These are phyloP conservation scores for Bruguiera parviflora DNA, from an alignment of 345 rosid genomes.

Conservation along the genomic window DNA sequence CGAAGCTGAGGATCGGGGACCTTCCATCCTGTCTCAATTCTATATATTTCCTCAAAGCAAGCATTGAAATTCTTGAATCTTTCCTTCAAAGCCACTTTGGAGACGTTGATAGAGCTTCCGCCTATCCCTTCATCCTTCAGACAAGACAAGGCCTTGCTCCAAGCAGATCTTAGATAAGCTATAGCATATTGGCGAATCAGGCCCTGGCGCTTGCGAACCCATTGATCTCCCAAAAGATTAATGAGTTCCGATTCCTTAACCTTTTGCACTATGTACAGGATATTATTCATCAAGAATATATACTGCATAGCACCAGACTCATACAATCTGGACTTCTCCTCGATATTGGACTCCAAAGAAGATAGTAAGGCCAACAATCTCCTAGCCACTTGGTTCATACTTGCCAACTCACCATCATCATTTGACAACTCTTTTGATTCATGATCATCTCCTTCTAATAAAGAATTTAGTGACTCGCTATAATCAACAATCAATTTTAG, in stretches of 20 bases:
- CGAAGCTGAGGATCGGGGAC: constrained; percentile 95
- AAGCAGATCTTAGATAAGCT: constrained; percentile 83
- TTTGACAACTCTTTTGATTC: constrained; percentile 32
- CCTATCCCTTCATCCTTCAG: constrained; percentile 79
- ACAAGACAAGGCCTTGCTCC: constrained; percentile 74
- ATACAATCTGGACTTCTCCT: constrained; percentile 79
- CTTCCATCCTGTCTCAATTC: constrained; percentile 90
- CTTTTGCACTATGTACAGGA: constrained; percentile 79
- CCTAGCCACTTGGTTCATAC: constrained; percentile 48
- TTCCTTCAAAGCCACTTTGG: constrained; percentile 79
- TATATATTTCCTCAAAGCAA: constrained; percentile 82
- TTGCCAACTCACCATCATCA: constrained; percentile 38
- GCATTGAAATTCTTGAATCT: constrained; percentile 82
- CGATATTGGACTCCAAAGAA: constrained; percentile 66
- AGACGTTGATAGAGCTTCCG: constrained; percentile 63
- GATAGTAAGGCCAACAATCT: constrained; percentile 60
- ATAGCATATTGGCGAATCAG: constrained; percentile 81
- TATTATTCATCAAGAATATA: constrained; percentile 89
- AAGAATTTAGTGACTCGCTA: constrained; percentile 47
- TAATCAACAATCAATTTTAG: constrained; percentile 86
- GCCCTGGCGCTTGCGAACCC: constrained; percentile 87
- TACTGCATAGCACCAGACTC: constrained; percentile 72
- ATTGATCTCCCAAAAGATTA: constrained; percentile 75
- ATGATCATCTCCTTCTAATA: constrained; percentile 51
- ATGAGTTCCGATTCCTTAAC: constrained; percentile 87